Evolutionary conservation across 2,329 filamentous ascomycete genomes (phyloP), one percentile per base, ranked within the genome.

Genomic region (Didymella keratinophila): DNA sequence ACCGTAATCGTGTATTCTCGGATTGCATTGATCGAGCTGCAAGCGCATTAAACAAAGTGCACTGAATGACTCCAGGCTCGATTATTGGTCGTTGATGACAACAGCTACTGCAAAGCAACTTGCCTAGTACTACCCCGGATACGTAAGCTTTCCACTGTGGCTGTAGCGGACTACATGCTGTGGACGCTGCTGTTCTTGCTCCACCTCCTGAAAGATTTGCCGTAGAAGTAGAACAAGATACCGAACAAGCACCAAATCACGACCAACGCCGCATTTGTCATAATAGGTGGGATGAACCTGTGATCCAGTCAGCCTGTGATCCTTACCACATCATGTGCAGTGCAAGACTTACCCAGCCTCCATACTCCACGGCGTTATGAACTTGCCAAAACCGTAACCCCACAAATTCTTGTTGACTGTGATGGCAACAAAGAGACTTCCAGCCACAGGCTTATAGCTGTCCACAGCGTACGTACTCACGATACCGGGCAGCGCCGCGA

Each of bases 381-480:
- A 85, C 53, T 84, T 83, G 48, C 77, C 77, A 63, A 87, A 84
- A 0, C 85, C 85, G 68, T 87, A 88, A 1, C 86, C 86, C 84
- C 84, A 87, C 0, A 87, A 53, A 56, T 88, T 88, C 77, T 88
- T 88, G 67, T 87, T 86, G 44, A 88, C 84, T 0, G 86, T 88
- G 62, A 87, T 83, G 8, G 82, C 78, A 0, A 88, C 85, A 69
- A 88, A 86, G 46, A 88, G 76, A 2, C 80, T 81, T 3, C 86
- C 86, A 0, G 86, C 81, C 2, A 88, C 83, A 0, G 86, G 84
- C 74, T 88, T 89, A 73, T 89, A 89, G 55, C 81, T 83, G 70
- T 89, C 87, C 16, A 89, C 82, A 0, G 85, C 84, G 66, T 88
- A 88, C 2, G 78, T 86, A 32, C 79, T 83, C 4, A 78, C 80